Conservation (phyloP, 768 basidiomycete species). For the Mycena chlorophos region DNA sequence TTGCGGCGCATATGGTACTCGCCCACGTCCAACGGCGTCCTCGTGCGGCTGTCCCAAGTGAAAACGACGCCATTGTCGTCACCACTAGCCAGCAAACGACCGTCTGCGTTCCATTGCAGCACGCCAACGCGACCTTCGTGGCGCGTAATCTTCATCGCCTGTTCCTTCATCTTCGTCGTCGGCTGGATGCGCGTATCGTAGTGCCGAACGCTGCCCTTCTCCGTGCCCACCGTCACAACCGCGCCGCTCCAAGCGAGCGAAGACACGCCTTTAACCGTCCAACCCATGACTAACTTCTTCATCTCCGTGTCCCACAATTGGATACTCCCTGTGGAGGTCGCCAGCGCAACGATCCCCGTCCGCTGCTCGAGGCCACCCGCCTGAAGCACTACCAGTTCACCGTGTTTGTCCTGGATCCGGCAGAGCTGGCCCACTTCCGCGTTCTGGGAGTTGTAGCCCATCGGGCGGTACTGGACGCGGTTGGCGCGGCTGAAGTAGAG, state of each 20-base stretch:
- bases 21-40: slow-evolving; percentile 53
- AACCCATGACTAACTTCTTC: slow-evolving; percentile 53
- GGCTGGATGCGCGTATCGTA: slow-evolving; percentile 64
- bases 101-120: slow-evolving; percentile 67
- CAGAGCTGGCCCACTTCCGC: slow-evolving; percentile 51
- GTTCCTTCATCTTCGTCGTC: slow-evolving; percentile 53
- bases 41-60: slow-evolving; percentile 70
- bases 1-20: slow-evolving; percentile 56
- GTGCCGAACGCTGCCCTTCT: slow-evolving; percentile 71
- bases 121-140: slow-evolving; percentile 69
- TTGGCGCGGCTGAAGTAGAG: slow-evolving; percentile 52
- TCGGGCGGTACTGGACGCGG: slow-evolving; percentile 53
- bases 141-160: slow-evolving; percentile 62
- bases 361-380: slow-evolving; percentile 35
- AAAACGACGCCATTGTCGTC: slow-evolving; percentile 75
- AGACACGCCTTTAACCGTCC: slow-evolving; percentile 60
- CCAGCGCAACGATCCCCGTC: slow-evolving; percentile 54
- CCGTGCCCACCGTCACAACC: slow-evolving; percentile 63
- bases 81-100: slow-evolving; percentile 70
- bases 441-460: slow-evolving; percentile 29
- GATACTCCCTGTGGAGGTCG: slow-evolving; percentile 60
- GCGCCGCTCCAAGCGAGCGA: slow-evolving; percentile 67
- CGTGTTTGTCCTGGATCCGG: slow-evolving; percentile 47
- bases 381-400: slow-evolving; percentile 44
- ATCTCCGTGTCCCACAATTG: slow-evolving; percentile 73